Evolutionary conservation across 192 early-diverging fungal species (phyloP), one percentile per base, ranked within the genome.

Genomic region (Gaertneriomyces sp.): DNA sequence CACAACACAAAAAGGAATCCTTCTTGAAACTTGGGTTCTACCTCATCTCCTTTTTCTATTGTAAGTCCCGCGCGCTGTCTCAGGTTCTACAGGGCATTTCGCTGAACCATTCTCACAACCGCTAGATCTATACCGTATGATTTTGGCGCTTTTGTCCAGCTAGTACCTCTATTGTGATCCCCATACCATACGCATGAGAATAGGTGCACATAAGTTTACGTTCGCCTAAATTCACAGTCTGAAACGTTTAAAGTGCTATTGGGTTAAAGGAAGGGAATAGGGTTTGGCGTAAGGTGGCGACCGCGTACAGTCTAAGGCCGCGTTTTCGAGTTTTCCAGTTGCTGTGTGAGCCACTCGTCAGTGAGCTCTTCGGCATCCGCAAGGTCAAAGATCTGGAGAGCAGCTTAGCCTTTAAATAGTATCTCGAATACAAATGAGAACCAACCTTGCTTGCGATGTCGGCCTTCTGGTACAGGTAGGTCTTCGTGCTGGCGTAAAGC

Each of bases 1-100:
- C 87, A 43, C 76, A 85, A 65, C 94, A 97, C 73, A 99, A 99
- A 81, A 89, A 90, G 77, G 96, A 99, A 76, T 90, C 89, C 78
- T 97, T 97, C 72, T 81, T 93, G 79, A 99, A 99, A 77, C 90
- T 98, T 25, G 93, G 87, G 38, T 98, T 98, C 62, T 98, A 95
- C 66, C 85, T 98, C 58, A 72, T 98, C 42, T 87, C 84, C 55
- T 98, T 98, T 84, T 98, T 98, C 77, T 98, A 94, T 68, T 83
- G 70, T 71, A 59, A 66, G 70, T 43, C 10, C 39, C 20, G 17
- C n/a, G 58, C 17, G 14, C 0, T 33, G 20, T n/a, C 20, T 42
- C 14, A 19, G 1, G 11, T 11, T 14, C 54, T 19, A 60, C 33
- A 12, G 14, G 12, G 54, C 1, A 17, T 49, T 49, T 49, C 47